Percentiles rank a stretch among this genome's conserved stretches.
Evolutionary conservation across 495 filamentous ascomycete species (phyloP).

Genomic region (Penicillium fimorum): DNA sequence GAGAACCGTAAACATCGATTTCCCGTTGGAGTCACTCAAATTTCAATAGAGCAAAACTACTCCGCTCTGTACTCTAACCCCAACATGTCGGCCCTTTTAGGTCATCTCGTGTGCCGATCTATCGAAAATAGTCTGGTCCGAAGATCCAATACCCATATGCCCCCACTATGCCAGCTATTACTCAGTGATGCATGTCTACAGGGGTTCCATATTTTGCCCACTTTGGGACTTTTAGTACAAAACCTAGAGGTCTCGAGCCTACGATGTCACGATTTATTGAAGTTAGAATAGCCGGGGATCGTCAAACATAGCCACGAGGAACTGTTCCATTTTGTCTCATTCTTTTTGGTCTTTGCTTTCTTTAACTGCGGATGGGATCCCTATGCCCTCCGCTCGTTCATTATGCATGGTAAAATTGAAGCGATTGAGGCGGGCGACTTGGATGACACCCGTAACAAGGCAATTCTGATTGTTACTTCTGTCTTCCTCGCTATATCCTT

Average conservation of each 20-base stretch:
- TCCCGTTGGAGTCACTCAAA: background rate
- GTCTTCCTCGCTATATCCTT: slow-evolving; percentile 32
- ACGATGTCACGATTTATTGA: slow-evolving; percentile 3
- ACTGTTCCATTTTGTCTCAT: background rate
- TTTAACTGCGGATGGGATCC: slow-evolving; percentile 12
- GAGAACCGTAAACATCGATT: no score
- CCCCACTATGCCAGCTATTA: slow-evolving; percentile 9
- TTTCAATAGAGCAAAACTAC: background rate
- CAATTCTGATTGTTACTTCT: slow-evolving; percentile 32
- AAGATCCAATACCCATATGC: slow-evolving; percentile 18
- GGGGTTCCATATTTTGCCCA: background rate
- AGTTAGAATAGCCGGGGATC: slow-evolving; percentile 18
- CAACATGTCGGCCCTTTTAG: background rate
- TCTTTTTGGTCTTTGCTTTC: background rate
- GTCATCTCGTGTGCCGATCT: slow-evolving; percentile 14
- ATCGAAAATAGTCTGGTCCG: slow-evolving; percentile 18
- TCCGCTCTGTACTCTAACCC: background rate
- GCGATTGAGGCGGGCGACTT: slow-evolving; percentile 10
- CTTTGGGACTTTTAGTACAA: background rate
- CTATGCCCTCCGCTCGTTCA: slow-evolving; percentile 6
- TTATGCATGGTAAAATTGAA: slow-evolving; percentile 14
- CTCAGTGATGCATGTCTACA: background rate
- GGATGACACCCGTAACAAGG: slow-evolving; percentile 24
- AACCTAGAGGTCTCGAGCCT: slow-evolving; percentile 15
- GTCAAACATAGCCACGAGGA: slow-evolving; percentile 22